Base-by-base conservation (phyloP, 2,329 filamentous ascomycete species). In the Coniochaeta hoffmannii region DNA sequence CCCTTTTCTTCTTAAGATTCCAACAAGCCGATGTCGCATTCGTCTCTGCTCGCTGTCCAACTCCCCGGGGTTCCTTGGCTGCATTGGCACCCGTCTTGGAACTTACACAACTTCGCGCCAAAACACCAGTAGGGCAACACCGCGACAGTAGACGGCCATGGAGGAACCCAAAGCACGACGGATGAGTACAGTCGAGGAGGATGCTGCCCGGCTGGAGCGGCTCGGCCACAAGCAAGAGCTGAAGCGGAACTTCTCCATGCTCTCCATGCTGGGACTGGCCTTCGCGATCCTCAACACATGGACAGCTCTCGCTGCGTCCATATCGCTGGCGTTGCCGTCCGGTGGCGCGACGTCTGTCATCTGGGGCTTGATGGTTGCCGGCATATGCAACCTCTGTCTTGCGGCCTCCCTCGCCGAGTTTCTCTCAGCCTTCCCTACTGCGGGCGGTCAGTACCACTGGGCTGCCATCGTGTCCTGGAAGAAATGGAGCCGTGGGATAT, bases 341-440 rank as follows among this genome's bases (percentile, higher is more conserved):
- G 89, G 89, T 41, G 89, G 89, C 0, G 80, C 64, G 19, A 83
- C 80, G 8, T 80, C 85, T 56, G 85, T 91, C 38, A 79, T 92
- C 56, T 92, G 88, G 88, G 88, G 88, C 3, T 69, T 87, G 28
- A 65, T 81, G 3, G 77, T 80, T 10, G 81, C 82, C 17, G 82
- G 85, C 52, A 62, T 89, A 50, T 89, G 86, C 72, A 90, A 89
- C 62, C 64, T 89, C 10, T 87, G 82, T 61, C 76, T 89, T 35
- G 84, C 87, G 6, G 79, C 83, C 9, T 87, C 83, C 4, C 74
- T 90, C 28, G 86, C 86, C 50, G 87, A 90, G 66, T 90, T 88
- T 64, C 72, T 88, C 10, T 86, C 83, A 0, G 83, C 84, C 0
- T 88, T 84, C 56, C 76, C 76, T 1, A 78, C 75, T 1, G 80